These are phyloP conservation scores for Arachis stenosperma DNA, from an alignment of 306 rosid species.

Conservation along the genomic window DNA sequence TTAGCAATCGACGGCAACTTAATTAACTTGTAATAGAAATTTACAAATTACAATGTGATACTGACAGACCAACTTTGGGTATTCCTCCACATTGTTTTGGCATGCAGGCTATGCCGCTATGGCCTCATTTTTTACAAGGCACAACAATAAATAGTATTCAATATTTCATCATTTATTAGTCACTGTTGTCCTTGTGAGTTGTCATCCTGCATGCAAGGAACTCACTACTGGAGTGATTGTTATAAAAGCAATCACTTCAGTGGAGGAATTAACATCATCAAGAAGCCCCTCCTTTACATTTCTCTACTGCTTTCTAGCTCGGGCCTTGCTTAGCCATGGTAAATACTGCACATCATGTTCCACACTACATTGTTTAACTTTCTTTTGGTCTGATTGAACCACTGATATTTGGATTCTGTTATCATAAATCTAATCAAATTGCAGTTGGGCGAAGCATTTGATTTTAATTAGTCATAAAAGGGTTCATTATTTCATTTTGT, in stretches of 20 bases:
- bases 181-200: slow-evolving; percentile 4
- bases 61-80: no score
- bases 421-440: no score
- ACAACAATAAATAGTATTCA: no score
- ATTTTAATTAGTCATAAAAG: background rate
- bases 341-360: slow-evolving; percentile 13
- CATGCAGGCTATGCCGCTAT: background rate
- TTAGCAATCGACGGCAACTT: no score
- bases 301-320: background rate
- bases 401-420: no score
- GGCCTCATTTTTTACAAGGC: background rate
- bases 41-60: no score
- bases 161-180: background rate
- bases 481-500: slow-evolving; percentile 1
- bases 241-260: slow-evolving; percentile 26
- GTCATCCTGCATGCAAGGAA: background rate
- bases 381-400: no score
- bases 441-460: no score
- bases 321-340: slow-evolving; percentile 39
- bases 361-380: slow-evolving; percentile 7
- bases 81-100: no score
- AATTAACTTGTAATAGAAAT: no score
- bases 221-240: background rate
- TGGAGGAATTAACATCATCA: background rate
- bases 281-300: background rate